A percentile compares a stretch with the other conserved stretches of the same genome.
Evolutionary conservation across 768 basidiomycete species (phyloP).

Genomic region (Amanita inopinata): DNA sequence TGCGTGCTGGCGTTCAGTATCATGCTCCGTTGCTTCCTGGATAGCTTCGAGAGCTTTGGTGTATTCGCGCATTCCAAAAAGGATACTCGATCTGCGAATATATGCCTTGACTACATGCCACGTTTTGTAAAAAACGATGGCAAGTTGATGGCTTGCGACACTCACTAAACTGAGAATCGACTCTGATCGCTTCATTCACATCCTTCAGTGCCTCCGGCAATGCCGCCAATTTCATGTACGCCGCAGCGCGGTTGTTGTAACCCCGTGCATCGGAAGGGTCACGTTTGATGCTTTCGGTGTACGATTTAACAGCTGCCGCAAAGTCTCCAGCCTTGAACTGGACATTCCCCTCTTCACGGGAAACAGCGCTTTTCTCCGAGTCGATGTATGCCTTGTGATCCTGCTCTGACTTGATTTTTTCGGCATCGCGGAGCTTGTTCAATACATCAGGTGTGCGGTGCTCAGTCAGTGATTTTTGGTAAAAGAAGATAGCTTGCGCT

Average conservation of each 20-base stretch:
- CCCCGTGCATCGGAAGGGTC: conserved; percentile 83
- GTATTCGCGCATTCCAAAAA: conserved; percentile 87
- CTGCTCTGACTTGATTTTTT: conserved; percentile 67
- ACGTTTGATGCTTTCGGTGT: conserved; percentile 95
- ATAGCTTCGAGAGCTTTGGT: conserved; percentile 77
- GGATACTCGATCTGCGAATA: conserved; percentile 83
- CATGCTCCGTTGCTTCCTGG: conserved; percentile 69
- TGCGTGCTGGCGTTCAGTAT: conserved; percentile 74
- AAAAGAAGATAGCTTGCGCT: conserved; percentile 76
- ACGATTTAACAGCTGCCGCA: conserved; percentile 82
- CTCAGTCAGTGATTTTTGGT: conserved; percentile 88
- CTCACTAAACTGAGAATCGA: conserved; percentile 79
- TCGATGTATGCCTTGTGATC: conserved; percentile 83
- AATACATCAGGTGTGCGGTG: conserved; percentile 93
- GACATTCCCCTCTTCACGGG: conserved; percentile 87
- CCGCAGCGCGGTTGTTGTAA: conserved; percentile 98
- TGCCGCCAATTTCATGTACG: conserved; percentile 91
- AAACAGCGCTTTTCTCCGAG: conserved; percentile 69
- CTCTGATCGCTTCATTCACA: conserved; percentile 84
- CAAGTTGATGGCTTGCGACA: not conserved
- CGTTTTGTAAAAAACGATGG: not conserved
- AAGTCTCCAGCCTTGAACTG: conserved; percentile 92
- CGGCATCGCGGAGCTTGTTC: conserved; percentile 78
- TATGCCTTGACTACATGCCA: conserved; percentile 72
- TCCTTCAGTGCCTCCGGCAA: conserved; percentile 96